Evolutionary conservation across 176 grass and related monocot species (phyloP), one percentile per base, ranked within the genome.

Genomic region (barley (Hordeum vulgare)): DNA sequence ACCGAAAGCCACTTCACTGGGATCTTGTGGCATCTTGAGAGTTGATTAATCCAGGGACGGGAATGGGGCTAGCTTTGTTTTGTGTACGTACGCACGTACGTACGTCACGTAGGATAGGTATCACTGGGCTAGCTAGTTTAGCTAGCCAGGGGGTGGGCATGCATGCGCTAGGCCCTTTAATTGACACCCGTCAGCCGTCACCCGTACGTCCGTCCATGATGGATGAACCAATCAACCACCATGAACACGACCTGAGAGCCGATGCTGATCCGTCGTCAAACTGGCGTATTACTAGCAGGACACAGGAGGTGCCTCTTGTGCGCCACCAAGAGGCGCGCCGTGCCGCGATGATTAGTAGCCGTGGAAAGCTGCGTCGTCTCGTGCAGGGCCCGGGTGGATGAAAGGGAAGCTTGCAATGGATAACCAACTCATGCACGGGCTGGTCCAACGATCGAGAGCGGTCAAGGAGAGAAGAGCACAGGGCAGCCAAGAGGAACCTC

Each of bases 221-320:
- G 45, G 44, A 64, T 14, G 45, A 75, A 29, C 2, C 42, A 11
- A 74, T 51, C 41, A 74, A 67, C 85, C 25, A 66, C 60, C 45
- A 25, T 47, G 86, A 84, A 25, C 59, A 36, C 67, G 75, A 88
- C 34, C 2, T 53, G n/a, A 1, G 37, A 85, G 29, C 82, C 18
- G 67, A 80, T 62, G 29, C 82, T 13, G 67, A 80, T 62, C 57
- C 66, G 29, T 86, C 41, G 8, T 47, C 40, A 4, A 17, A 26
- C 47, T 51, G 47, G 47, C 68, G 68, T 71, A 71, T 71, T 23
- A n/a, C 39, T 40, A 71, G 8, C 21, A 65, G 14, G 7, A 13
- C 29, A 59, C 64, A 44, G 59, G 53, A 17, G 34, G 1, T 72
- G 69, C 40, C 69, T 45, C 40, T 8, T 72, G 69, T 1, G 69